Evolutionary conservation across 345 rosid genomes (phyloP).

Genomic region (Luvunga scandens): DNA sequence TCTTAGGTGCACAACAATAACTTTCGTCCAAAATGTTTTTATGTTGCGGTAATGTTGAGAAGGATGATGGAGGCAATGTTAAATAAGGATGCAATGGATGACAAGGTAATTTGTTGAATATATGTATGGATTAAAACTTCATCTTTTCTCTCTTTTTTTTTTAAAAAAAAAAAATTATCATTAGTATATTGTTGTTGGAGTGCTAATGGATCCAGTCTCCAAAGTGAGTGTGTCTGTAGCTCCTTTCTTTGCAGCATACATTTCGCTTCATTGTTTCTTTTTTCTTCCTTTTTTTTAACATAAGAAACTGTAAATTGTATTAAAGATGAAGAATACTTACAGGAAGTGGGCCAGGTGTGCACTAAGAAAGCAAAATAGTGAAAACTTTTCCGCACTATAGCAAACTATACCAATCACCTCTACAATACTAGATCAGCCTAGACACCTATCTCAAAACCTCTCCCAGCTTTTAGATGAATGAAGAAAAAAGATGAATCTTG

Average conservation of each 20-base stretch:
- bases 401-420: too few species aligned
- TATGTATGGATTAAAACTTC: background rate
- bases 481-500: too few species aligned
- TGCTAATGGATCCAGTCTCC: background rate
- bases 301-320: too few species aligned
- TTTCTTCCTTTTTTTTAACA: too few species aligned
- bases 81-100: constrained; percentile 98
- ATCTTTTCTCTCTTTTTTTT: background rate
- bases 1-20: constrained; percentile 59
- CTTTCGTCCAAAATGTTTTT: constrained; percentile 83
- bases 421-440: too few species aligned
- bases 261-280: background rate
- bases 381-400: too few species aligned
- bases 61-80: constrained; percentile 91
- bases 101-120: constrained; percentile 56
- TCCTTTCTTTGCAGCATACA: background rate
- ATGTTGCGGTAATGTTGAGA: constrained; percentile 94
- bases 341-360: too few species aligned
- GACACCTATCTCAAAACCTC: too few species aligned
- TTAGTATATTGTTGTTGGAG: background rate
- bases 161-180: too few species aligned
- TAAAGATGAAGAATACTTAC: too few species aligned
- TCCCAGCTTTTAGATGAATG: too few species aligned
- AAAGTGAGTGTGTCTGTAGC: background rate
- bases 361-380: too few species aligned